Evolutionary conservation across 139 green algal species (phyloP).

Genomic region (Tetraselmis chui): DNA sequence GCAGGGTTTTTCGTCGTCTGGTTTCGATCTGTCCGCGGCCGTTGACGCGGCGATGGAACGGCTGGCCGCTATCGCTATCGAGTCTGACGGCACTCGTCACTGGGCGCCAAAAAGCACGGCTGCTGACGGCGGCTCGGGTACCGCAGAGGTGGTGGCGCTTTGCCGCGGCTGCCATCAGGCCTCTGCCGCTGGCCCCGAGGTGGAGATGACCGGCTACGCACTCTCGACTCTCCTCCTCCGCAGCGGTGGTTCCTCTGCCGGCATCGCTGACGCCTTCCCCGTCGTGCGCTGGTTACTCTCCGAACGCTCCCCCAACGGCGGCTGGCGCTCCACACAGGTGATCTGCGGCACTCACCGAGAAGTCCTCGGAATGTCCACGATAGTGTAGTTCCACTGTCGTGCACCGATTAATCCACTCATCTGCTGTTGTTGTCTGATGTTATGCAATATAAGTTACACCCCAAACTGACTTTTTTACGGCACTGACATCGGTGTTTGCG

Average conservation of each 20-base stretch:
- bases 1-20: background rate
- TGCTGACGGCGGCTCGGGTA: background rate
- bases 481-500: too few relatives aligned
- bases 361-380: background rate
- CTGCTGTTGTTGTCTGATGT: too few relatives aligned
- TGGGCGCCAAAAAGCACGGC: background rate
- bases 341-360: background rate
- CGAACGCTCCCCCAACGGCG: background rate
- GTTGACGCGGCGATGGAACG: background rate
- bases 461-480: too few relatives aligned
- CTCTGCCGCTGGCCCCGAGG: background rate
- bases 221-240: background rate
- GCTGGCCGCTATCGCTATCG: background rate
- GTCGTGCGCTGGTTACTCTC: constrained; percentile 3
- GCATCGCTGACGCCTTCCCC: background rate
- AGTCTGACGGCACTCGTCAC: background rate
- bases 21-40: background rate
- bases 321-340: background rate
- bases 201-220: constrained; percentile 6
- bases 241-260: background rate
- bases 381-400: too few relatives aligned
- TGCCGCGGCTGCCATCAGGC: background rate
- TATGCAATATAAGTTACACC: too few relatives aligned
- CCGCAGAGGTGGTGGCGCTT: background rate
- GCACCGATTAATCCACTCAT: too few relatives aligned